A percentile compares a stretch with the other conserved stretches of the same genome.
Evolutionary conservation across 106 monocot genomes (phyloP).

Genomic region (Dendrobium chrysotoxum): DNA sequence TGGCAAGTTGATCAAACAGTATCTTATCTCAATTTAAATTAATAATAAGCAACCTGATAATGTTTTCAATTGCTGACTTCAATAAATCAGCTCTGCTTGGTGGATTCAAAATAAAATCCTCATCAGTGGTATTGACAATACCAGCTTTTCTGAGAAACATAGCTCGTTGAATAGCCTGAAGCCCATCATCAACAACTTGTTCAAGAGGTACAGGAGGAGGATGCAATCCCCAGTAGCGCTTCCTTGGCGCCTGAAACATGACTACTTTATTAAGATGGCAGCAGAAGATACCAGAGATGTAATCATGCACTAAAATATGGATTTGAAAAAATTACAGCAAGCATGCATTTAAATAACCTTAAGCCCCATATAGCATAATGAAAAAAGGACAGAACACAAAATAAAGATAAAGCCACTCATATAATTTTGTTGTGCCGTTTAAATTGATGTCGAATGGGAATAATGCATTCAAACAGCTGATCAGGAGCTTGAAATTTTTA

Average conservation of each 20-base stretch:
- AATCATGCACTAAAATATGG: not conserved
- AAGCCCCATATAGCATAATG: not conserved
- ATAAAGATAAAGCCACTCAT: not conserved
- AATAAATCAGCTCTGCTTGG: conserved; percentile 72
- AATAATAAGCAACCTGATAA: conserved; percentile 50
- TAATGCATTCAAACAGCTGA: not conserved
- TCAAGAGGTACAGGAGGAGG: conserved; percentile 94
- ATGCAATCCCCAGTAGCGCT: conserved; percentile 97
- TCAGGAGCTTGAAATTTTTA: not conserved
- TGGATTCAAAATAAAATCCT: conserved; percentile 82
- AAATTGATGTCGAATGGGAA: not conserved
- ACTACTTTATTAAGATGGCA: not conserved
- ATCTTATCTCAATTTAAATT: not conserved
- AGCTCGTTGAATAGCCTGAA: conserved; percentile 64
- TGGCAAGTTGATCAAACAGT: not conserved
- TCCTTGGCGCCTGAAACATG: conserved; percentile 69
- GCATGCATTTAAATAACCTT: not conserved
- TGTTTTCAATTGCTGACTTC: conserved; percentile 70
- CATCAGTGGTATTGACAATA: conserved; percentile 64
- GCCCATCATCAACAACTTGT: conserved; percentile 80
- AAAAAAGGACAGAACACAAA: not conserved
- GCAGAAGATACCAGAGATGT: not conserved
- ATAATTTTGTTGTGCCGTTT: not conserved
- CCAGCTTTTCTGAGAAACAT: conserved; percentile 87
- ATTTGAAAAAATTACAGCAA: not conserved